Base-by-base conservation (phyloP, 208 protist species). In the Naegleria fowleri region DNA sequence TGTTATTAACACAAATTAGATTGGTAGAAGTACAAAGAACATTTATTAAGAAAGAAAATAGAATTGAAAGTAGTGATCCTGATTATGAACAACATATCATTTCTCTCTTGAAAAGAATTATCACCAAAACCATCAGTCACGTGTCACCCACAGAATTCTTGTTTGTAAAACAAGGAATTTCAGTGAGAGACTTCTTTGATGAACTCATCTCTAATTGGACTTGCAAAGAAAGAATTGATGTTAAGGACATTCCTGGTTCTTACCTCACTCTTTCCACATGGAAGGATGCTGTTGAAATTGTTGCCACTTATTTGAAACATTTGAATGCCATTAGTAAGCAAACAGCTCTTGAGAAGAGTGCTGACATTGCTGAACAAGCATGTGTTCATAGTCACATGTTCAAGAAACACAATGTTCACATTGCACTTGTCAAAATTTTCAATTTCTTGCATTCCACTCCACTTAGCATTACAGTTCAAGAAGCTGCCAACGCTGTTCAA, bases 131-230 rank as follows among this genome's bases (percentile, higher is more conserved):
- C 16, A 79, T 79, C 29, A 36, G 6, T 36, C 7, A 79, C 36
- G 67, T 79, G 19, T 36, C 29, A 29, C 67, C 67, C 29, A 79
- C 29, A 36, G 67, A 79, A 36, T 79, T 79, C 29, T 33, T 79
- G 25, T 79, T 79, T 36, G 67, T 79, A 4, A 79, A 79, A n/a
- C 67, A 79, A 79, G 67, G 67, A 36, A 79, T 79, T 79, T 25
- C 29, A 15, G 16, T 29, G 19, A 79, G 67, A 79, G 67, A 79
- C 9, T 79, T 79, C 29, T 79, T 36, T 79, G 67, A 79, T 79
- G 67, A 79, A 79, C 29, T 79, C 1, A 79, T 79, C 9, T 79
- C 67, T 79, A 79, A 79, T 79, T 79, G 67, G 67, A 79, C 67
- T 36, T 36, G 25, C 1, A 79, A 79, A 33, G 67, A 79, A 4